Evolutionary conservation across 129 eudicot species (phyloP).

Genomic region (Escallonia herrerae): DNA sequence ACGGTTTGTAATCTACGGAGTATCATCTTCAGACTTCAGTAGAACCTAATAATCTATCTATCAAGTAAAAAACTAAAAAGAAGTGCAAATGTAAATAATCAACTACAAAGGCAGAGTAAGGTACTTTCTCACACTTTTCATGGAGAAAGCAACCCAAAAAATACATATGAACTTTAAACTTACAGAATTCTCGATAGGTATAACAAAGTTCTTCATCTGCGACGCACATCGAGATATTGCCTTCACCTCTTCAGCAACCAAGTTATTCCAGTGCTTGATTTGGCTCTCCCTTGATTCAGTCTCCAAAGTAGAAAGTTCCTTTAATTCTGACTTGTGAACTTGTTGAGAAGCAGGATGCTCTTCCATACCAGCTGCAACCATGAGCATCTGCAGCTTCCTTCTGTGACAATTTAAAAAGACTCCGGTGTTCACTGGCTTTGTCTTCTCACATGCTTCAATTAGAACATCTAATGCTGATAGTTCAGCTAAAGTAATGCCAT

Average conservation of each 20-base stretch:
- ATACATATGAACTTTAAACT: constrained; percentile 22
- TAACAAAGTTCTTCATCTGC: constrained; percentile 49
- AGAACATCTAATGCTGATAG: constrained; percentile 64
- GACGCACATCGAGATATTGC: constrained; percentile 63
- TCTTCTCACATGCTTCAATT: constrained; percentile 66
- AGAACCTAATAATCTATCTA: too few relatives aligned
- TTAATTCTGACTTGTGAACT: constrained; percentile 8
- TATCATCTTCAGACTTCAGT: too few relatives aligned
- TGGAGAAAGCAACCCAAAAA: not conserved
- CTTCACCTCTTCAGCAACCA: constrained; percentile 72
- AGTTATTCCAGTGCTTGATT: constrained; percentile 42
- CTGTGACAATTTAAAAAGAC: constrained; percentile 67
- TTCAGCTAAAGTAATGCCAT: constrained; percentile 46
- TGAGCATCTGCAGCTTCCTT: constrained; percentile 65
- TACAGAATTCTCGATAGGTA: constrained; percentile 44
- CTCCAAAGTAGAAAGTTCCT: constrained; percentile 24
- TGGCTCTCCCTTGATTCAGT: constrained; percentile 39
- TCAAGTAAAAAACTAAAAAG: too few relatives aligned
- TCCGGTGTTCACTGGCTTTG: constrained; percentile 43
- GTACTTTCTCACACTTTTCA: too few relatives aligned
- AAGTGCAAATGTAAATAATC: too few relatives aligned
- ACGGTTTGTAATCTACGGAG: too few relatives aligned
- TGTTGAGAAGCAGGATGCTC: constrained; percentile 33
- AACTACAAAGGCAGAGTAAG: too few relatives aligned
- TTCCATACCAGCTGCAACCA: constrained; percentile 62